Evolutionary conservation across 2,329 filamentous ascomycete genomes (phyloP), one percentile per base, ranked within the genome.

Genomic region (Fusarium denticulatum): DNA sequence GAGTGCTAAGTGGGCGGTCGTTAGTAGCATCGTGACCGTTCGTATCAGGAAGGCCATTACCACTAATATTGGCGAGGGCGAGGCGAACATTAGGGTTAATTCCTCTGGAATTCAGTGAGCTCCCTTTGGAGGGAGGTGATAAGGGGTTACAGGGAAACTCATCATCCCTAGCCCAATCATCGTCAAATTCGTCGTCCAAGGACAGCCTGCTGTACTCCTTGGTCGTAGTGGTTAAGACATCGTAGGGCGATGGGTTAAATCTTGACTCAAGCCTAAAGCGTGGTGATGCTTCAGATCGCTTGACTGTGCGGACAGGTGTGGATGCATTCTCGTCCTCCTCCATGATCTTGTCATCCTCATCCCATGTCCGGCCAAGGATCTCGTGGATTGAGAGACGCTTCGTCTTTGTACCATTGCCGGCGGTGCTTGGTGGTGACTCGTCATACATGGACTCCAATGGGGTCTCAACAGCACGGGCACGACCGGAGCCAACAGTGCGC

Each of bases 401-500:
- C 6, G 85, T 83, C 77, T 86, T 89, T 73, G 74, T 87, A 63
- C 86, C 82, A 73, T 87, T 87, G 60, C 86, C 84, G 24, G 86
- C 86, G 2, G 88, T 87, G 78, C 87, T 88, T 13, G 90, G 88
- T 40, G 91, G 92, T 20, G 92, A 94, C 76, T 95, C 93, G 81
- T 95, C 93, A 81, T 95, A 95, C 85, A 95, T 93, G 30, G 90
- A 93, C 78, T 95, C 93, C 56, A 95, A 84, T 22, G 93, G 92
- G 34, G 92, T 92, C 79, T 94, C 90, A 52, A 90, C 87, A 39
- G 90, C 89, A 67, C 91, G 89, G 60, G 88, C 86, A 70, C 91
- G 92, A 69, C 88, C 88, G 15, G 92, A 94, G 43, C 88, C 91
- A 67, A 88, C 86, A 22, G 93, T 95, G 60, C 92, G 91, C 74